phyloP scores from a whole-genome alignment of 139 green algal genomes.

The Volvox africanus region DNA sequence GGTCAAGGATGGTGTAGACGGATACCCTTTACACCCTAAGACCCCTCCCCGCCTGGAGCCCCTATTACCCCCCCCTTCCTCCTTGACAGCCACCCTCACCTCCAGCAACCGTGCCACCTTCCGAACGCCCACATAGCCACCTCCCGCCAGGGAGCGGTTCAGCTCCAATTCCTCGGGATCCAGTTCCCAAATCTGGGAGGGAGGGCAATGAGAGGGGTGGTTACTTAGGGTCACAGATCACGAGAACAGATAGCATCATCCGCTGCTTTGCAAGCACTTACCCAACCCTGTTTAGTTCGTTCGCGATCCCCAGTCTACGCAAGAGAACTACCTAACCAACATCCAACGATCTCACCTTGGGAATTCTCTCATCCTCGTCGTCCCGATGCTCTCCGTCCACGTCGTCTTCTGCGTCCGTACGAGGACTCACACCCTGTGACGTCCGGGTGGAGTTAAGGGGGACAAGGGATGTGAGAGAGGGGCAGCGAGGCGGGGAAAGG shows the following conservation, averaged over 20 bases:
- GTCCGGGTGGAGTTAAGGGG: too few species aligned
- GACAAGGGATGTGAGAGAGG: too few species aligned
- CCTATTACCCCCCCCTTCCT: neutral
- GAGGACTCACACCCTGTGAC: slow-evolving; percentile 50
- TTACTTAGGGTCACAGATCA: too few species aligned
- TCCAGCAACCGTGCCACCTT: slow-evolving; percentile 84
- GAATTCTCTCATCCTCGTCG: slow-evolving; percentile 50
- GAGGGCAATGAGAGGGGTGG: neutral
- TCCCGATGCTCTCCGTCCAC: slow-evolving; percentile 44
- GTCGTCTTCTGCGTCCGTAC: slow-evolving; percentile 57
- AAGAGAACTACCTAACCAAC: too few species aligned
- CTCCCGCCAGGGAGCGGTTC: slow-evolving; percentile 70
- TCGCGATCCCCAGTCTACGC: too few species aligned
- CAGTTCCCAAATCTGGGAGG: slow-evolving; percentile 54
- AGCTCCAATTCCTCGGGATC: slow-evolving; percentile 62
- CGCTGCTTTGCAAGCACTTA: too few species aligned
- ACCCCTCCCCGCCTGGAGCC: too few species aligned
- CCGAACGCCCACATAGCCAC: slow-evolving; percentile 88
- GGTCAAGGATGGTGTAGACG: too few species aligned
- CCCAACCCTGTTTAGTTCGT: too few species aligned
- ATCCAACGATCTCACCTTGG: slow-evolving; percentile 36
- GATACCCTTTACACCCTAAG: too few species aligned
- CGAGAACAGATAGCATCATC: too few species aligned
- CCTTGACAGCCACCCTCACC: slow-evolving; percentile 41
- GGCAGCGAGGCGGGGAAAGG: too few species aligned